Evolutionary conservation across 2,329 filamentous ascomycete genomes (phyloP).

Genomic region (Geosmithia flava): DNA sequence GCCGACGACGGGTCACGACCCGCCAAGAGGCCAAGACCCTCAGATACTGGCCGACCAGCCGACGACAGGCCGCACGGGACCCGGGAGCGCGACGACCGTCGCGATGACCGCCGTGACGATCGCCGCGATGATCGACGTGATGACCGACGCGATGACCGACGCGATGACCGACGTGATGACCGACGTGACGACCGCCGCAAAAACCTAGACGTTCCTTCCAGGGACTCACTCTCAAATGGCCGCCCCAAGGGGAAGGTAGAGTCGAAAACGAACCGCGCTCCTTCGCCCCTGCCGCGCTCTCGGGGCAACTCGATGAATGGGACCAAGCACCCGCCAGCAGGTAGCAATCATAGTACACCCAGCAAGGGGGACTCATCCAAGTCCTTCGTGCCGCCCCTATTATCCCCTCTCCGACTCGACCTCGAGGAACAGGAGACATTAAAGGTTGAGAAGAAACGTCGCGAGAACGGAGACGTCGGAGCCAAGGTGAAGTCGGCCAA

Average conservation of each 20-base stretch:
- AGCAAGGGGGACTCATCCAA: conserved; percentile 25
- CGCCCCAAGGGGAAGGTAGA: conserved; percentile 18
- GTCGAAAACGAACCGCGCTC: conserved; percentile 10
- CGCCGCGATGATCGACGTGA: too few species aligned
- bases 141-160: too few species aligned
- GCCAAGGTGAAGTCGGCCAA: conserved; percentile 16
- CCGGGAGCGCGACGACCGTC: conserved; percentile 15
- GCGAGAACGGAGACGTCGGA: conserved; percentile 2
- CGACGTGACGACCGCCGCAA: conserved; percentile 1
- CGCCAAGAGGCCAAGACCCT: conserved; percentile 27
- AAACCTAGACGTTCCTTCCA: neutral
- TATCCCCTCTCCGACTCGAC: conserved; percentile 38
- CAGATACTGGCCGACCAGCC: conserved; percentile 7
- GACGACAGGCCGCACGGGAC: conserved; percentile 18
- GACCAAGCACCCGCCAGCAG: conserved; percentile 7
- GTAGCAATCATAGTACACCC: conserved; percentile 20
- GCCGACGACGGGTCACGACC: conserved; percentile 28
- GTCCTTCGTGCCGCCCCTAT: conserved; percentile 32
- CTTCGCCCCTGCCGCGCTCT: conserved; percentile 20
- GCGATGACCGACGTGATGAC: too few species aligned
- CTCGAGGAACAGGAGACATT: conserved; percentile 18
- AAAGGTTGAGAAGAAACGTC: conserved; percentile 12
- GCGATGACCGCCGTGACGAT: conserved; percentile 5
- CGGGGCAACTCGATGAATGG: conserved; percentile 30
- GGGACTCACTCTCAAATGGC: conserved; percentile 23